These are phyloP conservation scores for Pyrenophora tritici-repentis DNA, from an alignment of 2,329 filamentous ascomycete species.

Conservation along the genomic window DNA sequence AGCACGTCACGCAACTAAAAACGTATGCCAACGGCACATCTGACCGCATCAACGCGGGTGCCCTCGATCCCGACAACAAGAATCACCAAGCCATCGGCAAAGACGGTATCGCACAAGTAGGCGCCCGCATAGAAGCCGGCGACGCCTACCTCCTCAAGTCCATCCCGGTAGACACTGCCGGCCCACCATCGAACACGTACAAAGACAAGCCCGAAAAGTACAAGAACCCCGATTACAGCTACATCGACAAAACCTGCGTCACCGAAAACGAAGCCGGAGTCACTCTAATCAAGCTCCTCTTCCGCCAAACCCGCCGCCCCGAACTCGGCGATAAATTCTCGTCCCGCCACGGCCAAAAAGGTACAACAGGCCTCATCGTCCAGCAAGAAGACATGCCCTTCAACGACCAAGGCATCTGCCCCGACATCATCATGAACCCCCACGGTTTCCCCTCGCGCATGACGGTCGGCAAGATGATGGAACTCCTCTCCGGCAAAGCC, in stretches of 20 bases:
- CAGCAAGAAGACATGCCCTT: slow-evolving; percentile 98
- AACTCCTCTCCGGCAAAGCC: slow-evolving; percentile 92
- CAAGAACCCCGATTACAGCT: slow-evolving; percentile 79
- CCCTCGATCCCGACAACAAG: slow-evolving; percentile 54
- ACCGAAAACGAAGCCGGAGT: slow-evolving; percentile 85
- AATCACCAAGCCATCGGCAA: slow-evolving; percentile 73
- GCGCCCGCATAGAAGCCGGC: slow-evolving; percentile 74
- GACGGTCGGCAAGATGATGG: slow-evolving; percentile 98
- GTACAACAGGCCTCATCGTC: slow-evolving; percentile 94
- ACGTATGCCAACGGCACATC: slow-evolving; percentile 81
- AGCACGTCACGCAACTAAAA: slow-evolving; percentile 84
- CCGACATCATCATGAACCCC: slow-evolving; percentile 99
- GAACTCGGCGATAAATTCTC: slow-evolving; percentile 99
- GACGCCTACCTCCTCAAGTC: slow-evolving; percentile 93
- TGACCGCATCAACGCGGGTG: slow-evolving; percentile 57
- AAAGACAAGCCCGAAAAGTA: slow-evolving; percentile 74
- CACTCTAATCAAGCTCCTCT: slow-evolving; percentile 89
- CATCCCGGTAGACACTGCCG: slow-evolving; percentile 77
- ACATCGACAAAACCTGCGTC: slow-evolving; percentile 96
- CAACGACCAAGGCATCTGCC: slow-evolving; percentile 85
- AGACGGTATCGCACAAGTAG: slow-evolving; percentile 90
- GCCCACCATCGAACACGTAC: slow-evolving; percentile 68
- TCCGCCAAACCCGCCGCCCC: slow-evolving; percentile 90
- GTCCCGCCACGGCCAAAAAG: slow-evolving; percentile 96
- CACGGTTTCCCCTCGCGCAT: slow-evolving; percentile 99